phyloP scores from a whole-genome alignment of 2,329 filamentous ascomycete species.

The Epichloe typhina region DNA sequence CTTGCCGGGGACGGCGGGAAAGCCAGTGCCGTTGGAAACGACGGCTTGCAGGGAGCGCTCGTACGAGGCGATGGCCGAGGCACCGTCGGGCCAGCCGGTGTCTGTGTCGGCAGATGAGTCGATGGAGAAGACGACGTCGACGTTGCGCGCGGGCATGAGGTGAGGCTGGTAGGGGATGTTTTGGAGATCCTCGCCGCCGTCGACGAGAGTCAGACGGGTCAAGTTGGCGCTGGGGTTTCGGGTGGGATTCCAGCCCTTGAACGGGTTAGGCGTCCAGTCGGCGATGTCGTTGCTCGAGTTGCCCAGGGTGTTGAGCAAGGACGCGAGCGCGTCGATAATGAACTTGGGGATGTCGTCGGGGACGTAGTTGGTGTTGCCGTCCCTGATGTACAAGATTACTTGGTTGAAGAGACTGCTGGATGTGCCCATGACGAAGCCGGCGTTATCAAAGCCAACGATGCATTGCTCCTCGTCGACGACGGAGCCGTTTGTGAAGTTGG shows the following conservation, averaged over 20 bases:
- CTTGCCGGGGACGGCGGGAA: slow-evolving; percentile 42
- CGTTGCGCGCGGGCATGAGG: slow-evolving; percentile 31
- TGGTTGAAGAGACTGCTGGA: slow-evolving; percentile 70
- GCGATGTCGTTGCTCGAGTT: slow-evolving; percentile 60
- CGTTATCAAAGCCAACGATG: slow-evolving; percentile 59
- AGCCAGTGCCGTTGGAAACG: slow-evolving; percentile 39
- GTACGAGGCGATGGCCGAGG: slow-evolving; percentile 44
- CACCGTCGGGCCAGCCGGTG: slow-evolving; percentile 46
- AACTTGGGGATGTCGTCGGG: slow-evolving; percentile 35
- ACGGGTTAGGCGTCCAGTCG: slow-evolving; percentile 50
- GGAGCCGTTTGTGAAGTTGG: slow-evolving; percentile 39
- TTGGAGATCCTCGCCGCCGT: slow-evolving; percentile 67
- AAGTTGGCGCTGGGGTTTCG: slow-evolving; percentile 30
- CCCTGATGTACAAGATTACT: slow-evolving; percentile 53
- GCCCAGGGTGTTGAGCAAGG: slow-evolving; percentile 43
- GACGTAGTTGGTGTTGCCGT: slow-evolving; percentile 29
- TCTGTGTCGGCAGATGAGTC: slow-evolving; percentile 51
- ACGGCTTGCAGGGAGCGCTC: slow-evolving; percentile 33
- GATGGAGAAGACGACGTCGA: slow-evolving; percentile 52
- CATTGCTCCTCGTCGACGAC: slow-evolving; percentile 31
- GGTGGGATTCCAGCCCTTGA: slow-evolving; percentile 35
- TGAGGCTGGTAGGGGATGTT: slow-evolving; percentile 67
- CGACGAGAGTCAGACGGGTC: slow-evolving; percentile 55
- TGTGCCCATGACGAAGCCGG: slow-evolving; percentile 70
- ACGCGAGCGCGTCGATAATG: slow-evolving; percentile 30